Conservation (phyloP, 1,284 basidiomycete genomes). For the Microbotryum intermedium region DNA sequence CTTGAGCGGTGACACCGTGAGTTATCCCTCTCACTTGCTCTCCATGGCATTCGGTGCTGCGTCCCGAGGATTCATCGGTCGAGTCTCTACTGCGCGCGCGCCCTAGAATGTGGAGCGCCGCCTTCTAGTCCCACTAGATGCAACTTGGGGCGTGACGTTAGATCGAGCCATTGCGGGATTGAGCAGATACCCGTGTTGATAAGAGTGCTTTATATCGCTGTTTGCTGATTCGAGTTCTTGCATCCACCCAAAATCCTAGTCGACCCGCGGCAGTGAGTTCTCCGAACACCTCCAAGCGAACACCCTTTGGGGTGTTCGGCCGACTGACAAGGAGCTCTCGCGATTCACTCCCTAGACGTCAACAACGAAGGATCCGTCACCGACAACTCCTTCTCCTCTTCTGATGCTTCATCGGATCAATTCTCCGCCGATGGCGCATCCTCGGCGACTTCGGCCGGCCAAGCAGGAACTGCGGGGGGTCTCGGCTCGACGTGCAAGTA, state of each 20-base stretch:
- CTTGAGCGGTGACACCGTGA: constrained; percentile 24
- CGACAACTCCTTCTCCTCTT: neutral
- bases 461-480: neutral
- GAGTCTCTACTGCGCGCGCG: neutral
- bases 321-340: neutral
- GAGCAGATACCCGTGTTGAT: too few relatives aligned
- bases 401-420: constrained; percentile 2
- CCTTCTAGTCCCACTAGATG: neutral
- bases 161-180: neutral
- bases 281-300: too few relatives aligned
- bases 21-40: neutral
- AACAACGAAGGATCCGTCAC: neutral
- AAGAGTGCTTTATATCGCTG: neutral
- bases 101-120: neutral
- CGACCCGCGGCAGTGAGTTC: neutral
- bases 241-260: too few relatives aligned
- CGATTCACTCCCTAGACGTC: neutral
- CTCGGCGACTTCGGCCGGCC: constrained; percentile 3
- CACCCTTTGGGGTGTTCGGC: too few relatives aligned
- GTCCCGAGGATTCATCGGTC: neutral
- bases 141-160: too few relatives aligned
- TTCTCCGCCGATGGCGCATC: constrained; percentile 12
- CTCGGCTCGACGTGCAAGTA: neutral
- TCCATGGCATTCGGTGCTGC: neutral
- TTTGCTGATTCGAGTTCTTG: neutral